Evolutionary conservation across 1,284 basidiomycete genomes (phyloP).

Genomic region (Puccinia triticina): DNA sequence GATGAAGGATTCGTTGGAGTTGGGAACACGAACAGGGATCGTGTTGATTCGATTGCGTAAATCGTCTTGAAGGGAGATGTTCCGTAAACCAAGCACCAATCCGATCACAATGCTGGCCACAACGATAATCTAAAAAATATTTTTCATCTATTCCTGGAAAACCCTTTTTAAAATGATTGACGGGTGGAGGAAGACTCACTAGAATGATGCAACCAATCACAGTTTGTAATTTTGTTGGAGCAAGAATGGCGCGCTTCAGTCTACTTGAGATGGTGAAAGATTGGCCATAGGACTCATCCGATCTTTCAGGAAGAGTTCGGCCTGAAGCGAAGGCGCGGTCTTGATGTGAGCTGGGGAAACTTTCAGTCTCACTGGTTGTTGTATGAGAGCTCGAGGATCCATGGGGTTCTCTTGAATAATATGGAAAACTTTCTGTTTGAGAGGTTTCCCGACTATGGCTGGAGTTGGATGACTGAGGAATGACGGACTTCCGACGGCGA

Average conservation of each 20-base stretch:
- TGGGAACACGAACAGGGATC: constrained; percentile 38
- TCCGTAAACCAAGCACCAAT: constrained; percentile 40
- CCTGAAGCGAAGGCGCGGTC: constrained; percentile 7
- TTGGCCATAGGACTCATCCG: constrained; percentile 49
- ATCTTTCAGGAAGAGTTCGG: constrained; percentile 19
- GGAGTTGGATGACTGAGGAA: constrained; percentile 1
- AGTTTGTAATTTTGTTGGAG: constrained; percentile 31
- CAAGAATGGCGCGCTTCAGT: constrained; percentile 33
- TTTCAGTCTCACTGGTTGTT: constrained; percentile 24
- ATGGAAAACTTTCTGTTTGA: background rate
- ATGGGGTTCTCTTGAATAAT: background rate
- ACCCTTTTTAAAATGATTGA: background rate
- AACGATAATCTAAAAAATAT: constrained; percentile 14
- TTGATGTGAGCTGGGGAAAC: constrained; percentile 26
- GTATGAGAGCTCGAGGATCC: constrained; percentile 4
- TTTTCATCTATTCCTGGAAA: background rate
- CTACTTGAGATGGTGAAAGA: constrained; percentile 51
- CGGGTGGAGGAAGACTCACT: background rate
- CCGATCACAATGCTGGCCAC: constrained; percentile 32
- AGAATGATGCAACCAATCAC: constrained; percentile 27
- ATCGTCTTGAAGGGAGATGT: constrained; percentile 32
- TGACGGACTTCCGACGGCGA: constrained; percentile 29
- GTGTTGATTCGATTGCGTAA: constrained; percentile 43
- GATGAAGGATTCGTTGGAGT: constrained; percentile 24
- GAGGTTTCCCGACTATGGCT: constrained; percentile 19